Percentiles rank a stretch among this genome's conserved stretches.
phyloP scores from a whole-genome alignment of 495 filamentous ascomycete species.

The Neurospora tetrasperma region DNA sequence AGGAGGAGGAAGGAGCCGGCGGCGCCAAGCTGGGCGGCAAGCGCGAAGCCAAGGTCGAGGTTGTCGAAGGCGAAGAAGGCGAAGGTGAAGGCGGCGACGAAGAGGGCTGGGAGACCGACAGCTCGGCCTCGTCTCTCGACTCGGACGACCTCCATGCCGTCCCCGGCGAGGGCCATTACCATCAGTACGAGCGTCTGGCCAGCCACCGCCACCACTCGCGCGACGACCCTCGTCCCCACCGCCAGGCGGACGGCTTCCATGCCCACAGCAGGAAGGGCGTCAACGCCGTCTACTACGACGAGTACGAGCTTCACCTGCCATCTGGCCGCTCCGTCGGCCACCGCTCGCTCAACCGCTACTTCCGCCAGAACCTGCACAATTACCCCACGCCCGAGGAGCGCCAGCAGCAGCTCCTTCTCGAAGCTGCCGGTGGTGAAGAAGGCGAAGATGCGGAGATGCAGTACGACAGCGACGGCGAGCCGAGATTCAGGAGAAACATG shows the following conservation, averaged over 20 bases:
- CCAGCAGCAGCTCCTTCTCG: constrained; percentile 44
- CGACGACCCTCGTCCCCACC: constrained; percentile 54
- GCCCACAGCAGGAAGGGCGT: constrained; percentile 54
- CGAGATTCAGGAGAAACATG: neutral
- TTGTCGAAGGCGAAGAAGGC: constrained; percentile 30
- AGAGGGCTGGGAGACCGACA: constrained; percentile 79
- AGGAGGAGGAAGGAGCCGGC: constrained; percentile 41
- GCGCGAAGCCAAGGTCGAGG: constrained; percentile 33
- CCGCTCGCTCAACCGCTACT: constrained; percentile 75
- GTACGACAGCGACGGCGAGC: constrained; percentile 14
- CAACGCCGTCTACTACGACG: constrained; percentile 72
- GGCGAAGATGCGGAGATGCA: constrained; percentile 20
- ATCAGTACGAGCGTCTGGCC: constrained; percentile 48
- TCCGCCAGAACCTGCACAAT: constrained; percentile 81
- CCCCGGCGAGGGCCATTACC: constrained; percentile 52
- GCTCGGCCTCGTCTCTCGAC: constrained; percentile 70
- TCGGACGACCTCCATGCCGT: constrained; percentile 64
- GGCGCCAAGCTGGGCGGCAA: constrained; percentile 50
- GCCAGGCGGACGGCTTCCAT: constrained; percentile 61
- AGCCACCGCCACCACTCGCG: constrained; percentile 57
- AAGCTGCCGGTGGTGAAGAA: constrained; percentile 26
- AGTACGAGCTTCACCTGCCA: constrained; percentile 90
- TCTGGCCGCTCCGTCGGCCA: constrained; percentile 85
- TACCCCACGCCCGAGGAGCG: constrained; percentile 64
- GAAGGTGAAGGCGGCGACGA: constrained; percentile 26